Evolutionary conservation across 139 green algal species (phyloP), one percentile per base, ranked within the genome.

Genomic region (Chlorokybus atmophyticus): DNA sequence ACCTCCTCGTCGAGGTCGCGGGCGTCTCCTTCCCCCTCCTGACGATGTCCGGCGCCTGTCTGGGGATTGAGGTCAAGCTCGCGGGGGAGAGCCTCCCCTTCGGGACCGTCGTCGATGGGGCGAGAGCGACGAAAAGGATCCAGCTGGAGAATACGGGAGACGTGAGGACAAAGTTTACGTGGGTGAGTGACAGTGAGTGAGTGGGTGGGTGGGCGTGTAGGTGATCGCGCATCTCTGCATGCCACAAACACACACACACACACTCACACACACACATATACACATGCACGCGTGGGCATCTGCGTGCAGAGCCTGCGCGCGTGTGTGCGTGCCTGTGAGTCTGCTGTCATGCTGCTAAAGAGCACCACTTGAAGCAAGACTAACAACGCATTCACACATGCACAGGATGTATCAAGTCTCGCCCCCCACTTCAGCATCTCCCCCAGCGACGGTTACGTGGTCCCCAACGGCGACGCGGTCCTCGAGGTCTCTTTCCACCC

Each of bases 401-500:
- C n/a, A n/a, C n/a, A n/a, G n/a, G 75, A 87, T 38, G 63, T 52
- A 3, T 2, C 21, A 2, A 57, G 54, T 7, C 40, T 87, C 27
- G 60, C 42, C 17, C 54, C 55, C 6, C 38, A 86, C 62, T 89
- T 89, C 62, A 65, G 55, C 35, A 76, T 88, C 62, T 69, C 60
- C 42, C 83, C 82, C 25, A 59, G 42, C 32, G 75, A 79, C 29
- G 79, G 77, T 31, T 87, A 83, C 67, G 52, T 88, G 39, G 68
- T 60, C 6, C 52, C 66, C 10, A 47, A 55, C 47, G 76, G 86
- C 56, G 74, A 86, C 38, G 74, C 81, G n/a, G 82, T 83, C 63
- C 60, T 92, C n/a, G 80, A 89, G 35, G 72, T 92, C 49, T 73
- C 70, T 3, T 92, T 88, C 79, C 80, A 85, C 35, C 83, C 83